Conservation (phyloP, 495 filamentous ascomycete genomes). For the Diplogelasinospora grovesii region DNA sequence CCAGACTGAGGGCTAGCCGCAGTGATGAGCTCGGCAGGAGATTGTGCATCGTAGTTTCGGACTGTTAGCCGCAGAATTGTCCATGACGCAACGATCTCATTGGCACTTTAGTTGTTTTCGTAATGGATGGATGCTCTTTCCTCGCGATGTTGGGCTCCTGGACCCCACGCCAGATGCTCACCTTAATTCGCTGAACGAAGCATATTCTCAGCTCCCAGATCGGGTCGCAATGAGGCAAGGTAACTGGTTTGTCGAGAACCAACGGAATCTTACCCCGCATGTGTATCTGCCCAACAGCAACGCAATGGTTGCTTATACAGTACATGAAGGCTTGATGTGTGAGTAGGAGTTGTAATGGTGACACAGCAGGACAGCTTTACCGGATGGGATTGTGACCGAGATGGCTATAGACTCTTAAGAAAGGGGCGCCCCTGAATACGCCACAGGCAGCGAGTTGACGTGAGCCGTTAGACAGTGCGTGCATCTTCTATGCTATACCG, state of each 20-base stretch:
- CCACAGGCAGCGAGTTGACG: background rate
- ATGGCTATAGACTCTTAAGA: too few species aligned
- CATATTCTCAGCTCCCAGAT: constrained; percentile 5
- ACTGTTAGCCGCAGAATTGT: too few species aligned
- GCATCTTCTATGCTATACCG: too few species aligned
- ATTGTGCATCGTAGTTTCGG: too few species aligned
- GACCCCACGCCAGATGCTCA: background rate
- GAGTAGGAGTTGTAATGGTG: background rate
- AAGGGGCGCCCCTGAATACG: too few species aligned
- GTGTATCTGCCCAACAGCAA: constrained; percentile 19
- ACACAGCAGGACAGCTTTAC: constrained; percentile 3
- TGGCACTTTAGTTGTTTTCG: too few species aligned
- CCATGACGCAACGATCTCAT: too few species aligned
- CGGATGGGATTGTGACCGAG: too few species aligned
- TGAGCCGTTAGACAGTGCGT: background rate
- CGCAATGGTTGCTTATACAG: constrained; percentile 2
- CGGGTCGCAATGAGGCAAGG: constrained; percentile 9
- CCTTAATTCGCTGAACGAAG: background rate
- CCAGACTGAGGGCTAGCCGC: too few species aligned
- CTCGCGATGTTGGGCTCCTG: background rate
- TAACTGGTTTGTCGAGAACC: constrained; percentile 2
- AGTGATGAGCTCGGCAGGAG: too few species aligned
- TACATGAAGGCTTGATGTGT: constrained; percentile 1
- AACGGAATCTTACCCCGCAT: constrained; percentile 13
- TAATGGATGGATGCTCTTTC: too few species aligned